Base-by-base conservation (phyloP, 2,329 filamentous ascomycete genomes). In the Fusarium avenaceum region DNA sequence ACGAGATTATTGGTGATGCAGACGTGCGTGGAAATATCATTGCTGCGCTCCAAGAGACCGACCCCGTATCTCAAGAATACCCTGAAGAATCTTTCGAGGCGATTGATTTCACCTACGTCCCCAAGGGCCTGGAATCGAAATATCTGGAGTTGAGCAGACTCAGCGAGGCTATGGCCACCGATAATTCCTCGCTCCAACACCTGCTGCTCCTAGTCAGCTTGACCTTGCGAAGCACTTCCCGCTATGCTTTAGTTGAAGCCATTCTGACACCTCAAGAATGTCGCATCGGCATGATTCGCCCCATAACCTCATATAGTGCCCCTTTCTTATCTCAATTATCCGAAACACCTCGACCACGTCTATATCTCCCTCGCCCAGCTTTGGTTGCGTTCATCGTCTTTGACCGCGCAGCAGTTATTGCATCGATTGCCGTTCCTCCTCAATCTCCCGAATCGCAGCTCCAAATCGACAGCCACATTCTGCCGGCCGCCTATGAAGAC, bases 331-430 rank as follows among this genome's bases (percentile, higher is more conserved):
- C 77, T 14, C 70, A 75, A 39, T 60, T 74, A 10, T 57, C 72
- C 4, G 78, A 82, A 20, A 72, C 80, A 9, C 65, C 77, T 19
- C 80, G 84, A 65, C 91, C 93, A 43, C 88, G 87, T 55, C 76
- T 99, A 19, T 89, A 95, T 64, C 83, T 98, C 17, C 94, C 96
- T 7, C 87, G 87, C 50, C 92, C 93, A 17, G 90, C 89, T 11
- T 86, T 96, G 40, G 92, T 94, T 24, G 94, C 93, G 8, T 97
- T 94, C 75, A 79, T 96, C 39, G 85, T 95, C 2, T 94, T 97
- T 70, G 90, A 91, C 58, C 88, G 90, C 66, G 92, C 93, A 6
- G 85, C 96, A 26, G 87, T 96, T 20, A 81, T 98, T 26, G 85
- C 92, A 9, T 97, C 94, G 0, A 86, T 97, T 47, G 85, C 86